These are phyloP conservation scores for Aspergillus tamarii DNA, from an alignment of 2,329 filamentous ascomycete species.

Conservation along the genomic window DNA sequence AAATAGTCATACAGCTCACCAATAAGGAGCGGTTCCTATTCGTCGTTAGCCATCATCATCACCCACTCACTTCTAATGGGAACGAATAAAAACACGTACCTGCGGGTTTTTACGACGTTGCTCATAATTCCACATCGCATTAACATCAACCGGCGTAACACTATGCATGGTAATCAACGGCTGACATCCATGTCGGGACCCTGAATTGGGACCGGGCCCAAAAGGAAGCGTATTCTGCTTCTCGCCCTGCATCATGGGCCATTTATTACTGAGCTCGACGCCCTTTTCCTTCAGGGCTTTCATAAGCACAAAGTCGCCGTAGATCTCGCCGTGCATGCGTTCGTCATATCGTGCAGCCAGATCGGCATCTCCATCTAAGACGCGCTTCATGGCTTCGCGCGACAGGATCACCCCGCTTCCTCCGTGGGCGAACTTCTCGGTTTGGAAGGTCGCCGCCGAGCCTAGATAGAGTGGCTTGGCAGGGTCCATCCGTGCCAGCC, in stretches of 20 bases:
- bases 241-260: slow-evolving; percentile 60
- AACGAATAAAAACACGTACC: slow-evolving; percentile 4
- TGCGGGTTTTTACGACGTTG: slow-evolving; percentile 41
- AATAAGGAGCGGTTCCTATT: slow-evolving; percentile 50
- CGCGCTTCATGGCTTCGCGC: slow-evolving; percentile 54
- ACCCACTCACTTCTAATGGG: background rate
- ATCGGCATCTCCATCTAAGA: slow-evolving; percentile 48
- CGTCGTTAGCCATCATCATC: background rate
- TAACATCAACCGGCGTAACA: slow-evolving; percentile 57
- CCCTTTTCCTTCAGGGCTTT: slow-evolving; percentile 52
- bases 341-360: slow-evolving; percentile 54
- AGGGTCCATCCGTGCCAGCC: slow-evolving; percentile 51
- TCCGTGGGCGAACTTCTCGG: slow-evolving; percentile 57
- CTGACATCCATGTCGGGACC: slow-evolving; percentile 56
- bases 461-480: slow-evolving; percentile 54
- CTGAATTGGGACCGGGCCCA: slow-evolving; percentile 22
- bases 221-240: slow-evolving; percentile 57
- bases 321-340: slow-evolving; percentile 48
- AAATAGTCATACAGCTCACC: slow-evolving; percentile 56
- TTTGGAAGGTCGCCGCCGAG: slow-evolving; percentile 49
- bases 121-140: slow-evolving; percentile 57
- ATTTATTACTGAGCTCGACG: slow-evolving; percentile 46
- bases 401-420: slow-evolving; percentile 58
- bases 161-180: slow-evolving; percentile 63
- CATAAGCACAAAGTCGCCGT: slow-evolving; percentile 57